phyloP scores from a whole-genome alignment of 331 rosid species.

The Cucumis variabilis region DNA sequence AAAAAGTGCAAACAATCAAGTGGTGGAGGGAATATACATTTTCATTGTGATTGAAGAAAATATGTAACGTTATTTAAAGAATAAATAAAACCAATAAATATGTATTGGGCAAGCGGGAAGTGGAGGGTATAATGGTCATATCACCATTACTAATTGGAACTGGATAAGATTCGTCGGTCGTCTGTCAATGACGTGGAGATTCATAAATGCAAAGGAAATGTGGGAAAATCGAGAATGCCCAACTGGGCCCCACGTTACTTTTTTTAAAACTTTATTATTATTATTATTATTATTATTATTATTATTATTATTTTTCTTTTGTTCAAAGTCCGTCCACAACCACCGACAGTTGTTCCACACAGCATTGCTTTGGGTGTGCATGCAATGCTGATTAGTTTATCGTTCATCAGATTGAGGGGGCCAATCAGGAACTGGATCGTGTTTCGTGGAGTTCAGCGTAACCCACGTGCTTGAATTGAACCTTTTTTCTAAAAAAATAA shows the following conservation, averaged over 20 bases:
- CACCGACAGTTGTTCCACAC: neutral
- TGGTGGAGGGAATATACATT: too few species aligned
- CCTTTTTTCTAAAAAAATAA: neutral
- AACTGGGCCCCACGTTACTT: neutral
- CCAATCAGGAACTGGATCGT: neutral
- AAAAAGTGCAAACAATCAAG: too few species aligned
- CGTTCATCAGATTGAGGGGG: neutral
- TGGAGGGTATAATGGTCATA: slow-evolving; percentile 19
- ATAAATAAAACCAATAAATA: too few species aligned
- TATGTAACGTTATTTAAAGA: too few species aligned
- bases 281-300: too few species aligned
- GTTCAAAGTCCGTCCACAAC: neutral
- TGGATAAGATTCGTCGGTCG: slow-evolving; percentile 25
- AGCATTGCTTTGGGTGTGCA: neutral
- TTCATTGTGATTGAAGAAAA: too few species aligned
- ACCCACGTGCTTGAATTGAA: neutral
- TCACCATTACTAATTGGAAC: neutral
- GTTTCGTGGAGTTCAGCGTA: neutral
- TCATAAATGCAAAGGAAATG: neutral
- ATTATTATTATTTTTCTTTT: too few species aligned
- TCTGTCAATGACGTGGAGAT: slow-evolving; percentile 4
- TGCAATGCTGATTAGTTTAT: neutral
- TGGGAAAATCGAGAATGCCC: neutral
- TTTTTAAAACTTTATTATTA: too few species aligned
- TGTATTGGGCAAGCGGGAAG: too few species aligned